These are phyloP conservation scores for Aspergillus wentii DNA, from an alignment of 495 filamentous ascomycete species.

Conservation along the genomic window DNA sequence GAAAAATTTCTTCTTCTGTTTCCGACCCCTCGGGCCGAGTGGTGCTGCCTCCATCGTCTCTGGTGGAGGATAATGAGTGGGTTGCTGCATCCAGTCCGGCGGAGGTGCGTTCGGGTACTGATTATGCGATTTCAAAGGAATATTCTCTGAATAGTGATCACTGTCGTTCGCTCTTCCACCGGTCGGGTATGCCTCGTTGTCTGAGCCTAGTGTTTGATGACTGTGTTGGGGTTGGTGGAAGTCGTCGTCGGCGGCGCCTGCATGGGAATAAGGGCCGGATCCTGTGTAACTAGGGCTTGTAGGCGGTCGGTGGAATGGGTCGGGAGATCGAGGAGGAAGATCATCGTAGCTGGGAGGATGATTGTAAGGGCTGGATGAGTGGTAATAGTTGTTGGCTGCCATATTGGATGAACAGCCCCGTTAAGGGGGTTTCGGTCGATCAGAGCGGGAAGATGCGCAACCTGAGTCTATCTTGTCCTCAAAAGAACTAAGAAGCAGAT, in stretches of 20 bases:
- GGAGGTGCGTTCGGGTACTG: constrained; percentile 25
- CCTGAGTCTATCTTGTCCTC: no score
- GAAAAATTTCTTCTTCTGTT: constrained; percentile 46
- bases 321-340: constrained; percentile 23
- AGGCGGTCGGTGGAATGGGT: constrained; percentile 23
- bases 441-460: no score
- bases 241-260: constrained; percentile 21
- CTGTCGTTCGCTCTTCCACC: constrained; percentile 30
- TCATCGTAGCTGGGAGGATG: constrained; percentile 41
- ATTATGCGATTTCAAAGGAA: constrained; percentile 39
- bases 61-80: constrained; percentile 35
- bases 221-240: constrained; percentile 36
- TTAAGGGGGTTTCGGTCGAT: no score
- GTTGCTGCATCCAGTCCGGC: constrained; percentile 38
- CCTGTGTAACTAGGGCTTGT: constrained; percentile 23
- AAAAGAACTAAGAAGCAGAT: no score
- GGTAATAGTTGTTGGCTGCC: constrained; percentile 83
- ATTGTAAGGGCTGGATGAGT: constrained; percentile 40
- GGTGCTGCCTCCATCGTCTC: constrained; percentile 17
- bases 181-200: constrained; percentile 24
- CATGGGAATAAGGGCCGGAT: constrained; percentile 21
- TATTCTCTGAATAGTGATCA: constrained; percentile 48
- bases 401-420: constrained; percentile 55
- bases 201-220: constrained; percentile 36
- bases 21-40: constrained; percentile 11